Percentiles rank a stretch among this genome's conserved stretches.
Evolutionary conservation across 2,329 filamentous ascomycete genomes (phyloP).

Genomic region (Penicillium palitans): DNA sequence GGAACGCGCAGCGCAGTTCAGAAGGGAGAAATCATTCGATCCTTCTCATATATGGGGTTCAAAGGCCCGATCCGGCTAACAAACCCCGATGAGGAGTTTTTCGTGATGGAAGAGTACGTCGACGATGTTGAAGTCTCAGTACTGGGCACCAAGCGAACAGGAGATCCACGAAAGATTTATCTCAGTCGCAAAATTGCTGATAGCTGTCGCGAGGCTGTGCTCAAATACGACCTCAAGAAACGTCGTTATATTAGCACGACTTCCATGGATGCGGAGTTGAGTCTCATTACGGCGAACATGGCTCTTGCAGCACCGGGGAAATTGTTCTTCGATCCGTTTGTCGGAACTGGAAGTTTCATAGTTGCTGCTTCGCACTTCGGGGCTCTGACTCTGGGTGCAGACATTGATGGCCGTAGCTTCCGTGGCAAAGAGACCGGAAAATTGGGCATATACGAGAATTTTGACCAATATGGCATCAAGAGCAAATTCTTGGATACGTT

Average conservation of each 20-base stretch:
- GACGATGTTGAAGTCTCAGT: conserved; percentile 39
- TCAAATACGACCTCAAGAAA: conserved; percentile 87
- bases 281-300: conserved; percentile 88
- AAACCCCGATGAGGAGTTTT: conserved; percentile 71
- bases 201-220: conserved; percentile 66
- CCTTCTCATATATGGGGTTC: conserved; percentile 76
- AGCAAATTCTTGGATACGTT: conserved; percentile 73
- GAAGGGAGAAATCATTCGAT: conserved; percentile 76
- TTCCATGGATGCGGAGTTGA: conserved; percentile 94
- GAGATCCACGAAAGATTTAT: conserved; percentile 61
- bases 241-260: conserved; percentile 91
- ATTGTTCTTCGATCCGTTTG: conserved; percentile 91
- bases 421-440: conserved; percentile 57
- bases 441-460: conserved; percentile 65
- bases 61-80: conserved; percentile 76
- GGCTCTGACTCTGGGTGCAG: conserved; percentile 77
- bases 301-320: conserved; percentile 79
- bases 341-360: conserved; percentile 90
- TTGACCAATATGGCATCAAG: conserved; percentile 75
- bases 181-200: conserved; percentile 70
- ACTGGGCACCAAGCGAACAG: conserved; percentile 44
- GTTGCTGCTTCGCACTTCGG: conserved; percentile 90
- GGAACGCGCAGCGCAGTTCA: conserved; percentile 64
- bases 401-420: conserved; percentile 90
- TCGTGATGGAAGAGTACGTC: conserved; percentile 79